Evolutionary conservation across 306 rosid species (phyloP), one percentile per base, ranked within the genome.

Genomic region (Vigna reflexopilosa): DNA sequence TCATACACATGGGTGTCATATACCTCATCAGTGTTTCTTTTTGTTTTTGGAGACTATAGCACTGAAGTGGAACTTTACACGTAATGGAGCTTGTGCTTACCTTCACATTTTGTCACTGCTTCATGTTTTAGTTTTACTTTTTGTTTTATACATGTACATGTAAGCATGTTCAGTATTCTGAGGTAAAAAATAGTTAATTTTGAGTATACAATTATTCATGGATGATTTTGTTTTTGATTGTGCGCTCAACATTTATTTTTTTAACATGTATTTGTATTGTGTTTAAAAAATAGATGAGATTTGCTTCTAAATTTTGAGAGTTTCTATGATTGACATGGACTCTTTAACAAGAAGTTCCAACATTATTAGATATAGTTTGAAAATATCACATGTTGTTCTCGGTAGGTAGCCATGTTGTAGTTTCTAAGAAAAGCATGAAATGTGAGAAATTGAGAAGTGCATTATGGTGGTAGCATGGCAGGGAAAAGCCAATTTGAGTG

Each of bases 391-490:
- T 34, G 1, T 34, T 34, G 0, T 34, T 34, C 38, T 0, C 34
- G 34, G 34, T 30, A 30, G 34, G 34, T 30, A 30, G 34, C 28
- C 28, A 26, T 26, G 63, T 22, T 34, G 30, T 30, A 40, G 16
- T 28, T 45, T 68, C 14, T 24, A 52, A 22, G 42, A 55, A 54
- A 71, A 40, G 14, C 55, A 58, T 47, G 24, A 38, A 80, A 65
- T 28, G 67, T 65, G 50, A 47, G 19, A 7, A 34, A 70, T 12
- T 40, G 16, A n/a, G 28, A 2, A 28, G 9, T 30, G 63, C 63
- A 28, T 50, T 50, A 28, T 42, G 12, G 13, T 8, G 45, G 44
- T 40, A 7, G 11, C 45, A 40, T 51, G 1, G 34, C 16, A 36
- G 1, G 57, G 30, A 51, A 49, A 48, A 55, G 9, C 20, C 55